phyloP scores from a whole-genome alignment of 2,329 filamentous ascomycete species.

The Neofusicoccum parvum region DNA sequence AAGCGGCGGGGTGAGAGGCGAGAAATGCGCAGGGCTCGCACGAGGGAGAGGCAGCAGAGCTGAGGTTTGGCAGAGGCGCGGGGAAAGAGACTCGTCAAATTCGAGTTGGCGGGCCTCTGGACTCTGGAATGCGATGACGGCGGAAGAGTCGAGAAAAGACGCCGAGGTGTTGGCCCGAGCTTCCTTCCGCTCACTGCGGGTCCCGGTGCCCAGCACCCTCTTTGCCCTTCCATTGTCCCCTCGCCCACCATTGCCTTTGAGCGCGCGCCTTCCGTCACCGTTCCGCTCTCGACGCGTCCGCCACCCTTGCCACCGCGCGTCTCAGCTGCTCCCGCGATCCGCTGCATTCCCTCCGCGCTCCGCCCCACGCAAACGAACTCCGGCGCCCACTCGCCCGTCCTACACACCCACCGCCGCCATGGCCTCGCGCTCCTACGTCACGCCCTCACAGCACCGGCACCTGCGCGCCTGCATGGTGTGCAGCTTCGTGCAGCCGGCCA shows the following conservation, averaged over 20 bases:
- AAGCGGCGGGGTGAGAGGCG: background rate
- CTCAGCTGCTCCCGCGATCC: background rate
- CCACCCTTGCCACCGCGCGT: background rate
- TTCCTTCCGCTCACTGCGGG: background rate
- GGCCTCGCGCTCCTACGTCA: constrained; percentile 46
- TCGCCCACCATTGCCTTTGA: background rate
- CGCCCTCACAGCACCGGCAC: constrained; percentile 76
- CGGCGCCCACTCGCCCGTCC: background rate
- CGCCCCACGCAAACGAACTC: no score
- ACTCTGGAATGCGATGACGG: constrained; percentile 18
- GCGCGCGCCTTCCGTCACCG: background rate
- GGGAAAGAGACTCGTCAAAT: constrained; percentile 4
- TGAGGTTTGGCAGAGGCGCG: background rate
- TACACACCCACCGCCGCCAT: background rate
- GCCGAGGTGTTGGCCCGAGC: constrained; percentile 16
- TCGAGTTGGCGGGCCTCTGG: background rate
- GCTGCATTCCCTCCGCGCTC: background rate
- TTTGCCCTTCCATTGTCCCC: background rate
- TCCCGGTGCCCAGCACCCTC: background rate
- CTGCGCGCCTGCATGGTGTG: constrained; percentile 98
- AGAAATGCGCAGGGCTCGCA: background rate
- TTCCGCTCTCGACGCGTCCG: background rate
- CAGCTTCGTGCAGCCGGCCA: constrained; percentile 84
- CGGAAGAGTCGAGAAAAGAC: constrained; percentile 6
- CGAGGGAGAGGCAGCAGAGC: background rate